These are phyloP conservation scores for Phytophthora chlamydospora DNA, from an alignment of 352 stramenopile genomes.

Conservation along the genomic window DNA sequence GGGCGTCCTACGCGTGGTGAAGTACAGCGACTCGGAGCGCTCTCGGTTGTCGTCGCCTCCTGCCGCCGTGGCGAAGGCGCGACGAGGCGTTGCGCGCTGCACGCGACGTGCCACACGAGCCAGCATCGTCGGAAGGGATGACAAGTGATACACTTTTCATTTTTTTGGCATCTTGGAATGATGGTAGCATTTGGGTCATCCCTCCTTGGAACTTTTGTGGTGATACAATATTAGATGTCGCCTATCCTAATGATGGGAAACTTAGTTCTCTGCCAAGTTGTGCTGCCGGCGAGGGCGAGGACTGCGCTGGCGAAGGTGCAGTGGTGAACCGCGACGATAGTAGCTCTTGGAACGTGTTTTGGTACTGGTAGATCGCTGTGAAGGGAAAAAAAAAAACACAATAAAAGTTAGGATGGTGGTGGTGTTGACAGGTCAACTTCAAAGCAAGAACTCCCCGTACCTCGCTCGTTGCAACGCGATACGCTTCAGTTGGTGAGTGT, in stretches of 20 bases:
- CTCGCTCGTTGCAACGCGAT: conserved; percentile 29
- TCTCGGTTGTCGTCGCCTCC: not conserved
- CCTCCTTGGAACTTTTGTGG: not conserved
- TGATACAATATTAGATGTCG: conserved; percentile 28
- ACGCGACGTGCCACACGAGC: conserved; percentile 21
- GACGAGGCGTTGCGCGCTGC: conserved; percentile 11
- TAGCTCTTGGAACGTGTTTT: conserved; percentile 4
- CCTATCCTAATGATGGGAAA: conserved; percentile 12
- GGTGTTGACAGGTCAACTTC: not conserved
- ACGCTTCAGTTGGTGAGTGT: conserved; percentile 13
- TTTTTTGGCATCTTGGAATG: conserved; percentile 13
- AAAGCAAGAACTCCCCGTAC: conserved; percentile 11
- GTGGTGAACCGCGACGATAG: conserved; percentile 6
- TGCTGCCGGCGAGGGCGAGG: conserved; percentile 3
- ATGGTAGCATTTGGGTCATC: conserved; percentile 18
- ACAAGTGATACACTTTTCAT: conserved; percentile 15
- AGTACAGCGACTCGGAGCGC: conserved; percentile 49
- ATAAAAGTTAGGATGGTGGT: conserved; percentile 6
- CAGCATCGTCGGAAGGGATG: conserved; percentile 30
- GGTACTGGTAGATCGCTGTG: conserved; percentile 6
- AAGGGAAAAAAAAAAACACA: not conserved
- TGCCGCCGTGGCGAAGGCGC: conserved; percentile 19
- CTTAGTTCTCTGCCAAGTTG: conserved; percentile 9
- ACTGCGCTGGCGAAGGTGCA: conserved; percentile 15
- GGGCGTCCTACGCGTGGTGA: conserved; percentile 64